phyloP scores from a whole-genome alignment of 2,329 filamentous ascomycete genomes.

The Macrophomina tecta region DNA sequence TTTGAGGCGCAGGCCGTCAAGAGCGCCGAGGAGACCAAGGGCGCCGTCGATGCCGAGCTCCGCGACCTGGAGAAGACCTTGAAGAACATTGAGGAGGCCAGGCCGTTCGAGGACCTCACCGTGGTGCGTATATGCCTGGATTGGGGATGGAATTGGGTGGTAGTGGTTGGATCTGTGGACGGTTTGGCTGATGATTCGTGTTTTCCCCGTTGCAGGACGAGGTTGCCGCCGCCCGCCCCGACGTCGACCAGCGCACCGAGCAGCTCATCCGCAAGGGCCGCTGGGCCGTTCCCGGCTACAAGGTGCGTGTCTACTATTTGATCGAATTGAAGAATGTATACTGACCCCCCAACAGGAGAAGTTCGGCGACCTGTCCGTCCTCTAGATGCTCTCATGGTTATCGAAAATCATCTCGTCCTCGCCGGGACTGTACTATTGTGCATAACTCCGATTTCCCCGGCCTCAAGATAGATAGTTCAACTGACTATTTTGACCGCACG shows the following conservation, averaged over 20 bases:
- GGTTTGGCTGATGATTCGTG: conserved; percentile 32
- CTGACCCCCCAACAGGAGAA: conserved; percentile 78
- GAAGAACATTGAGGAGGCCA: conserved; percentile 94
- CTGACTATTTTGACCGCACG: conserved; percentile 27
- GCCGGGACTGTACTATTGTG: conserved; percentile 28
- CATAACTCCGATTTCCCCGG: conserved; percentile 24
- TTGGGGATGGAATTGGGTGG: not conserved
- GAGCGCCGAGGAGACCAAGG: conserved; percentile 97
- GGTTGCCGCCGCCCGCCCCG: conserved; percentile 89
- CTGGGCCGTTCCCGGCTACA: conserved; percentile 98
- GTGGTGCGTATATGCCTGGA: conserved; percentile 71
- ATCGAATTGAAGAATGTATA: not conserved
- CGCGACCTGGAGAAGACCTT: conserved; percentile 92
- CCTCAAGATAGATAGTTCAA: conserved; percentile 29
- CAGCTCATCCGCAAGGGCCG: conserved; percentile 96
- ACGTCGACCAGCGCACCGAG: conserved; percentile 95
- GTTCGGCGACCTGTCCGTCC: conserved; percentile 94
- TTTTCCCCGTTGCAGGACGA: conserved; percentile 71
- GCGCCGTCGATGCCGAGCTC: conserved; percentile 92
- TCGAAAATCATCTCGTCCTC: conserved; percentile 23
- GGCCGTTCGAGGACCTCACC: conserved; percentile 96
- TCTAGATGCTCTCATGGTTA: conserved; percentile 65
- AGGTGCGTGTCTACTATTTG: conserved; percentile 66
- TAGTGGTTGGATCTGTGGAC: conserved; percentile 17
- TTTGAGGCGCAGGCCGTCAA: conserved; percentile 97